These are phyloP conservation scores for Phylloporus rhodoxanthus DNA, from an alignment of 768 basidiomycete species.

Conservation along the genomic window DNA sequence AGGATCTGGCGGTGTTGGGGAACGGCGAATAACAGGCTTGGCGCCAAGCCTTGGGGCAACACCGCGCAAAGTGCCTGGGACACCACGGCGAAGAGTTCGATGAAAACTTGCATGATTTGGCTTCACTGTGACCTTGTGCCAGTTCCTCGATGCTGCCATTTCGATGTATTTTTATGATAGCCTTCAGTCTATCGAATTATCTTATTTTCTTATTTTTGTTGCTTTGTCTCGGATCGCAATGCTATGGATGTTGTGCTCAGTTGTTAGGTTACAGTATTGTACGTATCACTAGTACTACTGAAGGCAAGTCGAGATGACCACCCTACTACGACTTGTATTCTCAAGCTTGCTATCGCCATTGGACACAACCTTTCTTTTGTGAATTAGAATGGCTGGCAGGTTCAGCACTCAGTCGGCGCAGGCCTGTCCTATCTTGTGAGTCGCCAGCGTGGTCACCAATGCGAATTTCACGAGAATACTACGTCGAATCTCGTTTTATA, in stretches of 20 bases:
- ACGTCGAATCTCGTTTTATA: no score
- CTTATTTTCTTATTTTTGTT: slow-evolving; percentile 31
- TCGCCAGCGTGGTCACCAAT: no score
- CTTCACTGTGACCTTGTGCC: slow-evolving; percentile 5
- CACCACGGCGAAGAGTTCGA: slow-evolving; percentile 42
- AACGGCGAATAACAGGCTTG: slow-evolving; percentile 50
- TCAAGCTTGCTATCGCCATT: no score
- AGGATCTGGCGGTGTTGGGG: slow-evolving; percentile 44
- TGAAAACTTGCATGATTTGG: slow-evolving; percentile 5
- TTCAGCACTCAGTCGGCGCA: no score
- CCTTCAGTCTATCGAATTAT: slow-evolving; percentile 17
- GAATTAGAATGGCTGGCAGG: no score
- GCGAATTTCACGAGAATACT: no score
- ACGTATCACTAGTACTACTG: no score
- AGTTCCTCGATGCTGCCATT: slow-evolving; percentile 3
- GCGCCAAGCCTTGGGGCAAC: slow-evolving; percentile 39
- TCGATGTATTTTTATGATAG: slow-evolving; percentile 25
- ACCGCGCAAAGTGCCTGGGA: slow-evolving; percentile 56
- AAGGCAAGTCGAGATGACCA: no score
- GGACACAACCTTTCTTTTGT: no score
- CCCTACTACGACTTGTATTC: no score
- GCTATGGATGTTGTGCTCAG: slow-evolving; percentile 26
- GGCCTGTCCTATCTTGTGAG: no score
- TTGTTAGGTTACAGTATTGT: neutral
- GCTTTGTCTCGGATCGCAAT: slow-evolving; percentile 25